These are phyloP conservation scores for Achaetomiella virescens DNA, from an alignment of 495 filamentous ascomycete genomes.

Conservation along the genomic window DNA sequence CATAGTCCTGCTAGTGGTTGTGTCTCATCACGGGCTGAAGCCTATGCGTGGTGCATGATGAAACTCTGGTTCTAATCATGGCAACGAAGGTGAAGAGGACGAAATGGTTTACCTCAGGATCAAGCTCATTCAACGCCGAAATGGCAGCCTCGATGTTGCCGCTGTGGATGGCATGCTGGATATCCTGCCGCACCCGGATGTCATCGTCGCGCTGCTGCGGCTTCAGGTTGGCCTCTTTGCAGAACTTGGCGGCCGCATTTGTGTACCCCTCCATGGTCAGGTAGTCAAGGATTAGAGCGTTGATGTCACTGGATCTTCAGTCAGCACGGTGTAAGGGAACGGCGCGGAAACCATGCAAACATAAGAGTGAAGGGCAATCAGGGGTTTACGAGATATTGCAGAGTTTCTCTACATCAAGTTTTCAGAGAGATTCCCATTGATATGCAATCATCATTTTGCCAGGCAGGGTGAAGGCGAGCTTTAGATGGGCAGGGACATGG, in stretches of 20 bases:
- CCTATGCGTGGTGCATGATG: slow-evolving; percentile 99
- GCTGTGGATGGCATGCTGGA: slow-evolving; percentile 71
- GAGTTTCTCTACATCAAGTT: slow-evolving; percentile 75
- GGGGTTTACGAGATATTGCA: slow-evolving; percentile 36
- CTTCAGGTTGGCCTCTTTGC: slow-evolving; percentile 82
- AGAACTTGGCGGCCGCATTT: slow-evolving; percentile 88
- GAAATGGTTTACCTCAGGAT: slow-evolving; percentile 68
- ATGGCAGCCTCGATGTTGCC: slow-evolving; percentile 83
- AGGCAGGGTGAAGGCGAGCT: slow-evolving; percentile 18
- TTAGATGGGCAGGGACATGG: slow-evolving; percentile 2
- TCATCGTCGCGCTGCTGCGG: slow-evolving; percentile 61
- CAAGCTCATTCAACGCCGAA: slow-evolving; percentile 78
- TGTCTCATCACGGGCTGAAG: slow-evolving; percentile 85
- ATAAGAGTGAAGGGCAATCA: slow-evolving; percentile 40
- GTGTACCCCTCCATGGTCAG: slow-evolving; percentile 93
- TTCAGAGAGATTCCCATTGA: slow-evolving; percentile 99
- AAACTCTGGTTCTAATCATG: slow-evolving; percentile 90
- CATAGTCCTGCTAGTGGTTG: slow-evolving; percentile 83
- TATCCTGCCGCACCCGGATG: slow-evolving; percentile 71
- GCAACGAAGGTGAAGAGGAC: slow-evolving; percentile 37
- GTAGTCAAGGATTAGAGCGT: slow-evolving; percentile 93
- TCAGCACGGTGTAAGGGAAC: slow-evolving; percentile 8
- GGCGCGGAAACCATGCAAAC: slow-evolving; percentile 45
- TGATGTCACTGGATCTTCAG: slow-evolving; percentile 68
- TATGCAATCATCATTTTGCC: slow-evolving; percentile 72